Conservation (phyloP, 2,329 filamentous ascomycete species). For the Aspergillus fumigatiaffinis region DNA sequence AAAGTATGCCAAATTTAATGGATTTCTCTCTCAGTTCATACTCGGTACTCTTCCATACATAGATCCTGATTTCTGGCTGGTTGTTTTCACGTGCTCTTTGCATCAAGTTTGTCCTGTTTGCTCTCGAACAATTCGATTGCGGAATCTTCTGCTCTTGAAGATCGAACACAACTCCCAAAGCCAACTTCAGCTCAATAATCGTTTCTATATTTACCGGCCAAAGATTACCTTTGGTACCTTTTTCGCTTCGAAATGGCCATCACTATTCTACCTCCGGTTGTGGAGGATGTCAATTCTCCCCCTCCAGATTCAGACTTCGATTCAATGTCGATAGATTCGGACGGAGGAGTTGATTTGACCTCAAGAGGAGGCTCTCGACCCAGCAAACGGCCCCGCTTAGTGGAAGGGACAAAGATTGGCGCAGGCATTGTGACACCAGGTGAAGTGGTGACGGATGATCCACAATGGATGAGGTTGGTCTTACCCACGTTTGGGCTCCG, state of each 20-base stretch:
- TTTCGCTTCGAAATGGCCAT: conserved; percentile 48
- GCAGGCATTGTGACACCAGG: conserved; percentile 76
- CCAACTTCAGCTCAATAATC: conserved; percentile 2
- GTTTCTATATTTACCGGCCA: neutral
- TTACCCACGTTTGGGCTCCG: neutral
- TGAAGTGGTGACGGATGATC: conserved; percentile 79
- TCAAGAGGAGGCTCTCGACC: conserved; percentile 28
- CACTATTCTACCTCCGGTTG: conserved; percentile 54
- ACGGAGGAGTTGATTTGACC: conserved; percentile 36
- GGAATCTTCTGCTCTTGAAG: conserved; percentile 4
- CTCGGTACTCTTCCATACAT: too few species aligned
- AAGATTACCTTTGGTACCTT: neutral
- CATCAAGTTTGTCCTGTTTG: conserved; percentile 18
- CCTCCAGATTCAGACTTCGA: conserved; percentile 45
- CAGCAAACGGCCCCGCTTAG: conserved; percentile 35
- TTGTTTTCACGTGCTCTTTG: conserved; percentile 7
- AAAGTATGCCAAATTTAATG: neutral
- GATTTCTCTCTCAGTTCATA: neutral
- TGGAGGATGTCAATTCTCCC: conserved; percentile 29
- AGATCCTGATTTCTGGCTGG: too few species aligned
- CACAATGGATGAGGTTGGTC: conserved; percentile 80
- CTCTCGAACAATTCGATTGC: conserved; percentile 1
- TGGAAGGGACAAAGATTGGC: conserved; percentile 21
- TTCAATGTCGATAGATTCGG: conserved; percentile 46
- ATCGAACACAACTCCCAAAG: neutral